These are phyloP conservation scores for Penicillium griseofulvum DNA, from an alignment of 2,329 filamentous ascomycete genomes.

Conservation along the genomic window DNA sequence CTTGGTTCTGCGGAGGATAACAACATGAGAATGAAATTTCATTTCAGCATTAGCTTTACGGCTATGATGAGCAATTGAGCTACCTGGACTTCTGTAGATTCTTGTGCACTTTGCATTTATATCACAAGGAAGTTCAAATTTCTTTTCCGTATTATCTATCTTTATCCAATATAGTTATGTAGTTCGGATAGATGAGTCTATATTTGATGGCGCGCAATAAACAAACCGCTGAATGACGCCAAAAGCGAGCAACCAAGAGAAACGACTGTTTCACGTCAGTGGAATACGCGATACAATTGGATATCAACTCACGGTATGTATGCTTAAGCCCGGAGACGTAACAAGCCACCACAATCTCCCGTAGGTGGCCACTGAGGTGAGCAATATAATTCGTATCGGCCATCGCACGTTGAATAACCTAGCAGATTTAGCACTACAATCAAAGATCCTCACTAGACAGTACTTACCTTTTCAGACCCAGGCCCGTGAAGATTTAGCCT, in stretches of 20 bases:
- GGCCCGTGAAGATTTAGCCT: constrained; percentile 29
- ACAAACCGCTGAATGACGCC: constrained; percentile 20
- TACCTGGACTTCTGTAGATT: no score
- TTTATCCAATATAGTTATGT: not conserved
- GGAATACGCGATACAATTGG: not conserved
- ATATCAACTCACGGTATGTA: constrained; percentile 27
- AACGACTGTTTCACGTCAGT: constrained; percentile 9
- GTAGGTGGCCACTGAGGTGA: constrained; percentile 22
- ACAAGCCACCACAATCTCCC: constrained; percentile 28
- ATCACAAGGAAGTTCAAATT: no score
- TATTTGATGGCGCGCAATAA: constrained; percentile 18
- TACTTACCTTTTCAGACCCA: constrained; percentile 21
- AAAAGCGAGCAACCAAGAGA: constrained; percentile 18
- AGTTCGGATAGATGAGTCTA: not conserved
- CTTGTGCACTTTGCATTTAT: no score
- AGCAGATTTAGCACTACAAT: constrained; percentile 5
- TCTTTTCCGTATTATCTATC: not conserved
- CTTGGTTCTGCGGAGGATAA: not conserved
- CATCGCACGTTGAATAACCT: constrained; percentile 45
- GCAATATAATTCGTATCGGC: constrained; percentile 44
- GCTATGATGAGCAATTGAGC: no score
- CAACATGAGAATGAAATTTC: not conserved
- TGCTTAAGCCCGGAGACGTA: constrained; percentile 29
- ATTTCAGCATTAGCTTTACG: not conserved
- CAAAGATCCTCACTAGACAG: no score